Conservation (phyloP, 2,329 filamentous ascomycete genomes). For the Ceratocystis cacaofunesta region DNA sequence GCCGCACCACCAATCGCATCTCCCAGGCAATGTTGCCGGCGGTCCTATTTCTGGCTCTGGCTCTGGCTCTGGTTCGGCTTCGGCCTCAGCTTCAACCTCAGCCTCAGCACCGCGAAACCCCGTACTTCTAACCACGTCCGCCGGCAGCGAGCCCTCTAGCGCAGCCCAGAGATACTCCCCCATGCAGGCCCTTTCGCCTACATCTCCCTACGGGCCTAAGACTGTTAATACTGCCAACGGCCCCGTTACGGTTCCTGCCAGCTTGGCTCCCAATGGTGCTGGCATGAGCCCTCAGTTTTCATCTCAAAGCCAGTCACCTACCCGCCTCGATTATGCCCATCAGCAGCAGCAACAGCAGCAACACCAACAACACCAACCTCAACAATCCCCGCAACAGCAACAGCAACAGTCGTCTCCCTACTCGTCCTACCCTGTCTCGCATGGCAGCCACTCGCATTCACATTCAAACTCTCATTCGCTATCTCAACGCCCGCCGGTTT, state of each 20-base stretch:
- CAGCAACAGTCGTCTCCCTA: conserved; percentile 7
- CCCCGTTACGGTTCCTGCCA: conserved; percentile 63
- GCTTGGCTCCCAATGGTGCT: conserved; percentile 79
- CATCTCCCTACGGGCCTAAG: conserved; percentile 59
- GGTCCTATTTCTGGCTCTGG: conserved; percentile 22
- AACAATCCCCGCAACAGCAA: conserved; percentile 1
- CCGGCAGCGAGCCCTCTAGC: conserved; percentile 53
- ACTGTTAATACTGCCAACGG: conserved; percentile 40
- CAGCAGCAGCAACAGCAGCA: conserved; percentile 12
- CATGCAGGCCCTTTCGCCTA: conserved; percentile 77
- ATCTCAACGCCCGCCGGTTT: conserved; percentile 53
- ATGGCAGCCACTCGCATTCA: conserved; percentile 3
- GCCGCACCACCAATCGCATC: conserved; percentile 61
- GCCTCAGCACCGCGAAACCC: conserved; percentile 48
- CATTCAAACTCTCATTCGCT: conserved; percentile 26
- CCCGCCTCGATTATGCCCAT: conserved; percentile 47
- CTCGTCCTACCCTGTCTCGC: conserved; percentile 4
- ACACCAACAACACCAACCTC: conserved; percentile 16
- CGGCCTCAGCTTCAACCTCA: conserved; percentile 31
- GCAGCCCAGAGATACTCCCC: conserved; percentile 88
- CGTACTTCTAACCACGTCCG: conserved; percentile 13
- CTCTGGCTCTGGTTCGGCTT: conserved; percentile 19
- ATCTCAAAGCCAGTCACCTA: conserved; percentile 59
- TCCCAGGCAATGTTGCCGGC: conserved; percentile 32
- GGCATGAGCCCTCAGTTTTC: conserved; percentile 50